These are phyloP conservation scores for Eragrostis curvula DNA, from an alignment of 176 grass and related monocot genomes.

Conservation along the genomic window DNA sequence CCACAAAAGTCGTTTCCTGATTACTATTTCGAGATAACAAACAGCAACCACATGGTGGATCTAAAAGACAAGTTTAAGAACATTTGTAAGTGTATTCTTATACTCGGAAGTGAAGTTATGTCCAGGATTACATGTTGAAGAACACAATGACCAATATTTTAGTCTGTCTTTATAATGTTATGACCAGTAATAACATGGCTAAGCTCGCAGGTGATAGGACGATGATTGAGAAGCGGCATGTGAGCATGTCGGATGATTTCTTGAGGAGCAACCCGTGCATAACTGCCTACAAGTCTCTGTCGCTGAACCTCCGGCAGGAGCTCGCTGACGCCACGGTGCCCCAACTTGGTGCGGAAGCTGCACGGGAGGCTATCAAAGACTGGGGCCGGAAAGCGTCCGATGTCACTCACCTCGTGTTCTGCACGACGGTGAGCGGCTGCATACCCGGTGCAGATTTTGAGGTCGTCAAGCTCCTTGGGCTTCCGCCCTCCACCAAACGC, in stretches of 20 bases:
- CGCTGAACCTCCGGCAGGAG: no score
- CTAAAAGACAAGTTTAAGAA: constrained; percentile 8
- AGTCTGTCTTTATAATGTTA: no score
- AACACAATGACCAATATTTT: no score
- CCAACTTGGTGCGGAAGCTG: no score
- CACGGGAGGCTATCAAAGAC: constrained; percentile 32
- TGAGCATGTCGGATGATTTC: constrained; percentile 49
- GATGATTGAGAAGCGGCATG: constrained; percentile 54
- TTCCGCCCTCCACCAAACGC: constrained; percentile 51
- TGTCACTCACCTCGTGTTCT: constrained; percentile 63
- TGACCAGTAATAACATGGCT: no score
- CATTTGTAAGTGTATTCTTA: constrained; percentile 2
- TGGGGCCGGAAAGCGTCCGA: constrained; percentile 53
- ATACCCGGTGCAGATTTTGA: constrained; percentile 58
- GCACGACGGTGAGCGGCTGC: constrained; percentile 56
- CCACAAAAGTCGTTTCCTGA: constrained; percentile 1
- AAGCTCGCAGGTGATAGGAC: constrained; percentile 56
- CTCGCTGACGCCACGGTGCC: no score
- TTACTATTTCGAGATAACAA: constrained; percentile 26
- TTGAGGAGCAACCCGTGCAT: constrained; percentile 50
- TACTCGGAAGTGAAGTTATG: no score
- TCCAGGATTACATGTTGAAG: no score
- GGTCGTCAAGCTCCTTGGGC: constrained; percentile 59
- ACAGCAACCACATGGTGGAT: constrained; percentile 21
- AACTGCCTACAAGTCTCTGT: constrained; percentile 31